Evolutionary conservation across 2,329 filamentous ascomycete species (phyloP), one percentile per base, ranked within the genome.

Genomic region (Claviceps sp.): DNA sequence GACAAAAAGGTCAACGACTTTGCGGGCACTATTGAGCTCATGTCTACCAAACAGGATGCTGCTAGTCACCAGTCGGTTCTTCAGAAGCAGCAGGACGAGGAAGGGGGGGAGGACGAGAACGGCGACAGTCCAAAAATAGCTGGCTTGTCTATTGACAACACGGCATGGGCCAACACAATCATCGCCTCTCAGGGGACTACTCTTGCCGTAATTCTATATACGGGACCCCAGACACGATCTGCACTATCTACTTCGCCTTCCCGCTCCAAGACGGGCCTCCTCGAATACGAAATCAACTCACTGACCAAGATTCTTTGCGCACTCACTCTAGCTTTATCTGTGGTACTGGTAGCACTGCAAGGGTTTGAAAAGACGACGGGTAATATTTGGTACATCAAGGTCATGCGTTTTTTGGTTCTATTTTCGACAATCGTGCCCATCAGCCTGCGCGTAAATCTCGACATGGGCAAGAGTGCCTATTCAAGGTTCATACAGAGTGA

Each of bases 361-460:
- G 85, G 88, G 0, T 93, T 95, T 57, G 75, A 83, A 47, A 78
- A 74, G 57, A 80, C 79, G 1, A 74, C 81, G 51, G 79, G 77
- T 20, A 78, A 80, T 51, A 71, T 78, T 24, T 98, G 93, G 93
- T 98, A 97, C 66, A 82, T 97, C 58, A 91, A 94, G 57, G 95
- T 97, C 61, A 93, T 95, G 82, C 84, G 91, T n/a, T 98, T 97
- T 65, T 72, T 98, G 56, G 94, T 98, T 55, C 75, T 98, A 1
- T 98, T 98, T 72, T 97, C 91, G n/a, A 97, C 91, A 0, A 98
- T 98, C 62, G 94, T 98, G 26, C 93, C 93, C 1, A 96, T 98
- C 67, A 95, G 89, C 69, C 74, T 98, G 59, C 85, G 93, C 49
- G 93, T 98, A 59, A 98, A 98, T 64, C 75, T 98, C 18, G 93